Evolutionary conservation across 2,329 filamentous ascomycete genomes (phyloP).

Genomic region (Samsoniella hepiali): DNA sequence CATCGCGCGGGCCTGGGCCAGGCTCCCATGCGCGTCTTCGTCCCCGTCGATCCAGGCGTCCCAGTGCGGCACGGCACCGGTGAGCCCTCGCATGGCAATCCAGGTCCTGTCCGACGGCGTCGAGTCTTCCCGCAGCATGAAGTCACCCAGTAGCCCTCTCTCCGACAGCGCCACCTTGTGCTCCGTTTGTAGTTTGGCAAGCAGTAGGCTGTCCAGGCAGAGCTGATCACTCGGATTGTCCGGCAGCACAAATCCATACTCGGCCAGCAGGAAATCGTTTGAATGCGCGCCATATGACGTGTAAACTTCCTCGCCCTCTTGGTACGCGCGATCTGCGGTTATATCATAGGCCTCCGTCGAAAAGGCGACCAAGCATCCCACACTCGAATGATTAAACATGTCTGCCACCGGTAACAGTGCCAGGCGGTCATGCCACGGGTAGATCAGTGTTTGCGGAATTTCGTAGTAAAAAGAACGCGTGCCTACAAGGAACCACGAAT

Average conservation of each 20-base stretch:
- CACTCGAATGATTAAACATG: slow-evolving; percentile 56
- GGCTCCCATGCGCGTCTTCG: background rate
- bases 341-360: slow-evolving; percentile 51
- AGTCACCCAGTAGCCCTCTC: background rate
- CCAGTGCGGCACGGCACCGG: background rate
- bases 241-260: slow-evolving; percentile 56
- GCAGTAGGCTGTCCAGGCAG: background rate
- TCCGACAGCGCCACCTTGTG: background rate
- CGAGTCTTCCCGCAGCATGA: background rate
- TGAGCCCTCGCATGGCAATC: background rate
- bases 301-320: slow-evolving; percentile 60
- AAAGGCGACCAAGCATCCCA: slow-evolving; percentile 53
- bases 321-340: slow-evolving; percentile 48
- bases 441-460: slow-evolving; percentile 36
- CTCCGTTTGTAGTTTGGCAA: background rate
- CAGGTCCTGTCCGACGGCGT: background rate
- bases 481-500: slow-evolving; percentile 55
- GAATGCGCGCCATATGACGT: slow-evolving; percentile 68
- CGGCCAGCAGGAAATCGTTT: slow-evolving; percentile 69
- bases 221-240: slow-evolving; percentile 45
- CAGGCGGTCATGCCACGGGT: slow-evolving; percentile 53
- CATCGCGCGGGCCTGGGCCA: background rate
- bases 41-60: background rate
- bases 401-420: slow-evolving; percentile 65
- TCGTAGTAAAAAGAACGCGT: slow-evolving; percentile 55